Base-by-base conservation (phyloP, 768 basidiomycete species). In the Boletus reticuloceps region DNA sequence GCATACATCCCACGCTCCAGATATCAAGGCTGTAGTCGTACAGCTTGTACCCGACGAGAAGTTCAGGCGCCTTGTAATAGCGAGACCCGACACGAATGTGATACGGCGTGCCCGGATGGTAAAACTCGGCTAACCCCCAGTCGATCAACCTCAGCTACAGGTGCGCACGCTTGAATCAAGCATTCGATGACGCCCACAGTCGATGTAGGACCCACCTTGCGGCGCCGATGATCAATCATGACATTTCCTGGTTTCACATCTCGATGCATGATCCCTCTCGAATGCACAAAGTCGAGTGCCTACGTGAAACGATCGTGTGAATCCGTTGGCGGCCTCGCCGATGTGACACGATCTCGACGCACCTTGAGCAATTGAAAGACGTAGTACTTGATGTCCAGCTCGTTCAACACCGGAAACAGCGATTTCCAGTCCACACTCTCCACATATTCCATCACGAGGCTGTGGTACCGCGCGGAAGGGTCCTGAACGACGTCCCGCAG, bases 101-200 rank as follows among this genome's bases (percentile, higher is more conserved):
- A 71, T 87, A 87, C 36, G 85, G 80, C 44, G 81, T 83, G 45
- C 79, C 78, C 3, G 85, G 82, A 61, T 87, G 85, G 66, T 88
- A 89, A 69, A 89, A 89, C 65, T 89, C 87, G 36, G 86, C 87
- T 51, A 89, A 69, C 34, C 87, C 87, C 87, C 87, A 89, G 70
- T 89, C 87, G 58, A 88, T 89, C 55, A 89, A 67, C 25, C 79
- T 73, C 46, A 82, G 65, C 81, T 82, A 58, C 29, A 57, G 32
- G 16, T 45, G 14, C 14, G 29, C 41, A 11, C 37, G 22, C 32
- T 44, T 20, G 9, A 34, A 19, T 27, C n/a, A 2, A 39, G 31
- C 8, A 12, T n/a, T 8, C 43, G 16, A 41, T 38, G 53, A 50
- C 42, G 31, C 50, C 22, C 50, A 42, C 29, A n/a, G n/a, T n/a